Percentiles rank a stretch among this genome's conserved stretches.
phyloP scores from a whole-genome alignment of 1,139 yeast species.

The Protomyces pachydermus region DNA sequence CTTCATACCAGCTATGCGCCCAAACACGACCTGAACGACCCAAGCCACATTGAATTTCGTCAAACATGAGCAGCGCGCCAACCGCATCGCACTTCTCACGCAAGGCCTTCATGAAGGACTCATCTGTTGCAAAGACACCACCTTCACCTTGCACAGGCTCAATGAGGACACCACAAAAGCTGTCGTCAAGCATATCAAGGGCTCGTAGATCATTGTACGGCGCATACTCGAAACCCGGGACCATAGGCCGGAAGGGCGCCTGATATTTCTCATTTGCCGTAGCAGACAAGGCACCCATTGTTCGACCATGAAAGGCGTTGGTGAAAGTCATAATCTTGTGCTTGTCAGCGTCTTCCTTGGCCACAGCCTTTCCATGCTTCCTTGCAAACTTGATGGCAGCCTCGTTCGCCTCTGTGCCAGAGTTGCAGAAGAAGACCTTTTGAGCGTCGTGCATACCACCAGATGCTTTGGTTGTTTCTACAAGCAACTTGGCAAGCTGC shows the following conservation, averaged over 20 bases:
- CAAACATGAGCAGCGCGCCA: constrained; percentile 75
- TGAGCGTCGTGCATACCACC: constrained; percentile 49
- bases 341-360: constrained; percentile 46
- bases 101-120: constrained; percentile 60
- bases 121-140: constrained; percentile 67
- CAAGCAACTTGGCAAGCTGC: constrained; percentile 64
- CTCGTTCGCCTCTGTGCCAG: constrained; percentile 97
- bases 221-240: constrained; percentile 68
- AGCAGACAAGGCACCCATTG: constrained; percentile 87
- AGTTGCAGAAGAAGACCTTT: constrained; percentile 80
- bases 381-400: constrained; percentile 96
- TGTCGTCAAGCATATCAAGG: constrained; percentile 54
- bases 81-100: constrained; percentile 63
- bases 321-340: constrained; percentile 76
- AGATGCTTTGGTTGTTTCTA: constrained; percentile 58
- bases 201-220: constrained; percentile 55
- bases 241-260: constrained; percentile 78
- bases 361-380: constrained; percentile 60
- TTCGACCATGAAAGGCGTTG: constrained; percentile 89
- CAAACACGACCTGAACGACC: constrained; percentile 89
- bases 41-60: constrained; percentile 94
- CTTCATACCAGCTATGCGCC: constrained; percentile 77
- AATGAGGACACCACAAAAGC: constrained; percentile 85
- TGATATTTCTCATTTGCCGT: constrained; percentile 92
- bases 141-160: constrained; percentile 99